Evolutionary conservation across 306 rosid species (phyloP), one percentile per base, ranked within the genome.

Genomic region (Cercis canadensis): DNA sequence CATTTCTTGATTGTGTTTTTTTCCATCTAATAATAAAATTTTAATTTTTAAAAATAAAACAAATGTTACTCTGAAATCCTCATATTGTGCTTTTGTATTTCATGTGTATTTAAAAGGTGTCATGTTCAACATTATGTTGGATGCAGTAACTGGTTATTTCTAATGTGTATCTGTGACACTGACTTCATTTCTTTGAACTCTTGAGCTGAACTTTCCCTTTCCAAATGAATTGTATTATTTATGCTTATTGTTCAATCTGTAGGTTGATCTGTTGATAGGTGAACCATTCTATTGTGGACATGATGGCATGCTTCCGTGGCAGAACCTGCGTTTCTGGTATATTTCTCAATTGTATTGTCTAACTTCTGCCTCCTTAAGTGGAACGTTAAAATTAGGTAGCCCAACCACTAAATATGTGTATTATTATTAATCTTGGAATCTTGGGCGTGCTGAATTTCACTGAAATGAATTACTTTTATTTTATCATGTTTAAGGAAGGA

Each of bases 251-350:
- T 62, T 76, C 34, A 7, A 34, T 78, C 49, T 82, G 74, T 60
- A 93, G 98, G 89, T 85, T 78, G 92, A 87, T 80, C 82, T 93
- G 62, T 80, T 93, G 74, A 74, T 93, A 33, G 96, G 87, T 31
- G 98, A 93, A 82, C 98, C 98, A 68, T 93, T 85, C 81, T 90
- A 94, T 69, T 81, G 45, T 50, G 97, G 97, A 76, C 86, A 75
- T 29, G 94, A 94, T 51, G 75, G 81, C 74, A 79, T 78, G 84
- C 97, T 94, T 79, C 98, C 98, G 24, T 93, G 98, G 98, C 90
- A 87, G 73, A 88, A 88, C 83, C 87, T 93, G 67, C 86, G 94
- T 49, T 87, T 94, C 79, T 94, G 98, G 97, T 94, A 87, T 31
- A 44, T 62, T 77, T 78, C 41, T 62, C 53, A 19, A 2, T n/a